Conservation (phyloP, 2,329 filamentous ascomycete species). For the Dothideomycetes sp. region DNA sequence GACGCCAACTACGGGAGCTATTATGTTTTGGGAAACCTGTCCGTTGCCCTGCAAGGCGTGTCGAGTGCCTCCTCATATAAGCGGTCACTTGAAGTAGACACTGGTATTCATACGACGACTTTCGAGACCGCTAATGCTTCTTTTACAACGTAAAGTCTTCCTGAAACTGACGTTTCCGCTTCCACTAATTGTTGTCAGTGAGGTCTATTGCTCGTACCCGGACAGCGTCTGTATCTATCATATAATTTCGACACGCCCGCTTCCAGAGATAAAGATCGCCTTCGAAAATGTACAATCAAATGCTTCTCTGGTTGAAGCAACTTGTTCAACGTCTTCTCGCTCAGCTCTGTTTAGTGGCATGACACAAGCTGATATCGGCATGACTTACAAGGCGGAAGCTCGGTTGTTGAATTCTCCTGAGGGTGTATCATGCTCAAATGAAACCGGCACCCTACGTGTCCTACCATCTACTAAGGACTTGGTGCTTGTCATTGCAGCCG, state of each 20-base stretch:
- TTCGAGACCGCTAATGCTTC: conserved; percentile 18
- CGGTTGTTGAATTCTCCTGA: conserved; percentile 15
- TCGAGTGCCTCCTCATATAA: conserved; percentile 24
- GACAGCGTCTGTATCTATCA: conserved; percentile 31
- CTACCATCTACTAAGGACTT: conserved; percentile 16
- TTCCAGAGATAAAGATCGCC: conserved; percentile 31
- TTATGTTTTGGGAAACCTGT: conserved; percentile 37
- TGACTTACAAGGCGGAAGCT: conserved; percentile 32
- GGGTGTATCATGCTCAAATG: conserved; percentile 14
- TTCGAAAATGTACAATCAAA: conserved; percentile 32
- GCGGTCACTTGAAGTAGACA: conserved; percentile 33
- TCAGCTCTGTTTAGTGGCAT: conserved; percentile 23
- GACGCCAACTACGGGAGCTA: conserved; percentile 34
- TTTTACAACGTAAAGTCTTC: conserved; percentile 15
- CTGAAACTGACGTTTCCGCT: background rate
- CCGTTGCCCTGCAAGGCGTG: conserved; percentile 26
- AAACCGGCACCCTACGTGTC: conserved; percentile 19
- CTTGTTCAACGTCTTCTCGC: conserved; percentile 11
- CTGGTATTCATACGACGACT: conserved; percentile 26
- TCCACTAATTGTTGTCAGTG: conserved; percentile 13
- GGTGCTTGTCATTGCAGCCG: conserved; percentile 32
- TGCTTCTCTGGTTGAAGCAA: conserved; percentile 9
- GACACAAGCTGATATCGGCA: conserved; percentile 32
- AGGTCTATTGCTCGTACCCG: conserved; percentile 34
- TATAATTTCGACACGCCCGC: conserved; percentile 16